Conservation (phyloP, 2,329 filamentous ascomycete genomes). For the Apiospora arundinis region DNA sequence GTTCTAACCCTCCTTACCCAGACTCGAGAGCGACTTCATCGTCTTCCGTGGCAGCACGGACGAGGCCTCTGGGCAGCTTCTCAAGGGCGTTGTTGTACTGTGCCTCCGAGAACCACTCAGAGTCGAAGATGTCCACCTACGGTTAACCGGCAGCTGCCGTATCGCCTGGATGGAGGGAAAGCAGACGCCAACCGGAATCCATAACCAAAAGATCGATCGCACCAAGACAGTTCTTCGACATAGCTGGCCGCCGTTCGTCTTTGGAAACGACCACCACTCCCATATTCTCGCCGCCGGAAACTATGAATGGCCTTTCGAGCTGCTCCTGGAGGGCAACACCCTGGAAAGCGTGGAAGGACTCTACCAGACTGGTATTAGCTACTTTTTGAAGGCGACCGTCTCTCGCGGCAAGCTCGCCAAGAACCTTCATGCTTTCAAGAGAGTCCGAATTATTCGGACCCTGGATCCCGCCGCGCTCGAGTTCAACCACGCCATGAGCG, state of each 20-base stretch:
- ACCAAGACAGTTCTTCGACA: slow-evolving; percentile 69
- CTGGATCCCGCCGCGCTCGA: slow-evolving; percentile 78
- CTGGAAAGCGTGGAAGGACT: slow-evolving; percentile 93
- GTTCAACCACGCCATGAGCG: slow-evolving; percentile 86
- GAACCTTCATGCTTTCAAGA: slow-evolving; percentile 82
- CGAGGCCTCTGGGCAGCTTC: slow-evolving; percentile 76
- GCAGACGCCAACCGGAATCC: slow-evolving; percentile 61
- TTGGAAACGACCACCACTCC: slow-evolving; percentile 60
- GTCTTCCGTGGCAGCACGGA: slow-evolving; percentile 78
- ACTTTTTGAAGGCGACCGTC: slow-evolving; percentile 89
- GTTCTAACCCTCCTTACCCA: slow-evolving; percentile 41
- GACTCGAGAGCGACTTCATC: slow-evolving; percentile 79
- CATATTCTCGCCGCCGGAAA: slow-evolving; percentile 72
- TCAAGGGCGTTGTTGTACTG: slow-evolving; percentile 77
- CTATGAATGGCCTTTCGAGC: slow-evolving; percentile 83
- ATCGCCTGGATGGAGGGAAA: slow-evolving; percentile 63
- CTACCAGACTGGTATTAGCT: slow-evolving; percentile 84
- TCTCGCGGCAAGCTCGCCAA: slow-evolving; percentile 87
- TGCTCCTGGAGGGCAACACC: slow-evolving; percentile 72
- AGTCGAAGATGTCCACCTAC: slow-evolving; percentile 75
- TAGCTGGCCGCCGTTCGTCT: slow-evolving; percentile 72
- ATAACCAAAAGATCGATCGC: slow-evolving; percentile 65
- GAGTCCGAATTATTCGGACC: slow-evolving; percentile 78
- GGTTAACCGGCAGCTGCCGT: slow-evolving; percentile 72
- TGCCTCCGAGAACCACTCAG: slow-evolving; percentile 73